Evolutionary conservation across 768 basidiomycete genomes (phyloP).

Genomic region (Cyclocybe cylindracea): DNA sequence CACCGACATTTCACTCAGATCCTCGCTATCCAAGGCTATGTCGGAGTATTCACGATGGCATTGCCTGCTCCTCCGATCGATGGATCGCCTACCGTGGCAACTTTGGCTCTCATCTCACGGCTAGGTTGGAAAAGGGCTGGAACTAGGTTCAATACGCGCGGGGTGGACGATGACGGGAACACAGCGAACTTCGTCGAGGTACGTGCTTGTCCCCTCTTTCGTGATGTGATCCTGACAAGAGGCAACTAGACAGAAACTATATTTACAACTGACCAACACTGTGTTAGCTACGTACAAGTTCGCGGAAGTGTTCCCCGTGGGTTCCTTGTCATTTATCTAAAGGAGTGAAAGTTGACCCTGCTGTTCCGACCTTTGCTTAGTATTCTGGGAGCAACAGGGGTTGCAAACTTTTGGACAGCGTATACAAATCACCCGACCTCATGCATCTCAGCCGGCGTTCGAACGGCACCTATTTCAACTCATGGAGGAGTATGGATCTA

Average conservation of each 20-base stretch:
- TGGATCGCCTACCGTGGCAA: conserved; percentile 71
- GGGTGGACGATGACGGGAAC: conserved; percentile 94
- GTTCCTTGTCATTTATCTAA: conserved; percentile 34
- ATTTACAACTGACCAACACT: conserved; percentile 83
- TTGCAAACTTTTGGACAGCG: conserved; percentile 92
- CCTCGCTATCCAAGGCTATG: conserved; percentile 92
- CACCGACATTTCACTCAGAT: conserved; percentile 46
- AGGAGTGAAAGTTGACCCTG: conserved; percentile 8
- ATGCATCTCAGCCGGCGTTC: conserved; percentile 96
- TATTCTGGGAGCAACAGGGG: conserved; percentile 99
- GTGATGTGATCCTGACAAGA: conserved; percentile 9
- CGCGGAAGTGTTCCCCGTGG: conserved; percentile 93
- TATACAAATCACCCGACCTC: conserved; percentile 94
- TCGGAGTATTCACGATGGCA: conserved; percentile 79
- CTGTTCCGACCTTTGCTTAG: conserved; percentile 38
- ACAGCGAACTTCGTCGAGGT: conserved; percentile 97
- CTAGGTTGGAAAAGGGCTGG: conserved; percentile 95
- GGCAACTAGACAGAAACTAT: conserved; percentile 80
- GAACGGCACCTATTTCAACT: conserved; percentile 90
- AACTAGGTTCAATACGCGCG: conserved; percentile 95
- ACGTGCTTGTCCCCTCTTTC: conserved; percentile 22
- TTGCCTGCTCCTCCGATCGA: conserved; percentile 74
- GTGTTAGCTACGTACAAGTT: conserved; percentile 91
- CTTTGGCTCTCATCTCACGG: conserved; percentile 80
- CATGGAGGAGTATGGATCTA: conserved; percentile 79